A percentile compares a stretch with the other conserved stretches of the same genome.
Evolutionary conservation across 495 filamentous ascomycete species (phyloP).

Genomic region (Penicillium malachiteum): DNA sequence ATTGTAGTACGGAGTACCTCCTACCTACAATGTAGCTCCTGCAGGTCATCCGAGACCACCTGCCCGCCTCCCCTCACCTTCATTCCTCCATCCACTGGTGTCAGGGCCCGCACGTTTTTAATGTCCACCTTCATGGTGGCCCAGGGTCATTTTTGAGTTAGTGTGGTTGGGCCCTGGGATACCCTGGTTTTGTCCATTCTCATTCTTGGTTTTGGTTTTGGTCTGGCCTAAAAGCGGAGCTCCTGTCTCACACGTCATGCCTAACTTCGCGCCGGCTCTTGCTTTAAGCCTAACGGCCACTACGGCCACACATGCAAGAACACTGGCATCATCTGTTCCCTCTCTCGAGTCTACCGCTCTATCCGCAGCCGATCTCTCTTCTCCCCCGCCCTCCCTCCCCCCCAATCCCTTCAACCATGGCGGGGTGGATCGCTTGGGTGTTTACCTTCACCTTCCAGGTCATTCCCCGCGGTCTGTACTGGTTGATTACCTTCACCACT

Average conservation of each 20-base stretch:
- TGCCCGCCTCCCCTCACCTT: slow-evolving; percentile 10
- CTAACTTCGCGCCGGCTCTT: slow-evolving; percentile 23
- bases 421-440: slow-evolving; percentile 44
- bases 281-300: slow-evolving; percentile 19
- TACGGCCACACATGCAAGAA: slow-evolving; percentile 15
- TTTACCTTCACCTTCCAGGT: slow-evolving; percentile 44
- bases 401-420: slow-evolving; percentile 41
- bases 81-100: slow-evolving; percentile 22
- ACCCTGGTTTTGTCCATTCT: not conserved
- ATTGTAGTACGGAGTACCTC: no score
- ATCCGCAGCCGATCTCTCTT: slow-evolving; percentile 16
- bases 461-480: slow-evolving; percentile 77
- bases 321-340: slow-evolving; percentile 16
- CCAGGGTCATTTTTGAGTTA: slow-evolving; percentile 10
- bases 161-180: slow-evolving; percentile 10
- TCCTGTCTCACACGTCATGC: slow-evolving; percentile 2
- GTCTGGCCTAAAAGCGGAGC: slow-evolving; percentile 8
- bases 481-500: slow-evolving; percentile 78
- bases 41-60: not conserved
- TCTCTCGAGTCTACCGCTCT: slow-evolving; percentile 14
- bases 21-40: not conserved
- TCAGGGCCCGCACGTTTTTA: slow-evolving; percentile 26
- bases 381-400: slow-evolving; percentile 32
- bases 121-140: slow-evolving; percentile 10
- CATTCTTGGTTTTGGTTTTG: not conserved